Evolutionary conservation across 305 asterid genomes (phyloP), one percentile per base, ranked within the genome.

Genomic region (Fraxinus floribunda): DNA sequence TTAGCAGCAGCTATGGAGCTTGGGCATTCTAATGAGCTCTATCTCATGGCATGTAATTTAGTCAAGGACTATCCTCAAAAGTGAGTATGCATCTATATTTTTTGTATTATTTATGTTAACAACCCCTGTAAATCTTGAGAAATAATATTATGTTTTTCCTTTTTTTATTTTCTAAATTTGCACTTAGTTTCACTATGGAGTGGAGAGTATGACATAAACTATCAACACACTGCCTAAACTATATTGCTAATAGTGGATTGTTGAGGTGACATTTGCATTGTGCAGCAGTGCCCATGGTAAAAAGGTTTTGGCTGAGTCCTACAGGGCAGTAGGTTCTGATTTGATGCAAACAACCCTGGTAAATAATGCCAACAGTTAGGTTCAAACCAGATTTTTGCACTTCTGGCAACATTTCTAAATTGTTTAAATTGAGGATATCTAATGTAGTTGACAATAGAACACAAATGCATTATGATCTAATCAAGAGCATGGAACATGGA

Each of bases 1-100:
- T 89, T 97, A 88, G 97, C 98, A 36, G 97, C 98, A 74, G 98
- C 98, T 55, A 93, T 97, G 99, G 98, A 93, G 91, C 98, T 97
- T 86, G 99, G 98, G 70, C 95, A 94, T 87, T 89, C 98, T 79
- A 94, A 97, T 83, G 99, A 97, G 89, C 98, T 97, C 79, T 97
- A 97, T 91, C 93, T 97, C 79, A 91, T 97, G 98, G 93, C 99
- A 41, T 93, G 97, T 95, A 97, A 97, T 90, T 92, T 95, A 86
- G 98, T 94, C 84, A 97, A 97, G 90, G 99, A 97, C 92, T 93
- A 95, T 86, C 98, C 99, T 83, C 97, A 93, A 84, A 93, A 93
- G 98, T 97, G 90, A 97, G 98, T 87, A 87, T 18, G 52, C 66
- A 9, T 77, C 76, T 76, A 75, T 81, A 41, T 30, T 20, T 52